phyloP scores from a whole-genome alignment of 345 rosid genomes.

The Citrus medica region DNA sequence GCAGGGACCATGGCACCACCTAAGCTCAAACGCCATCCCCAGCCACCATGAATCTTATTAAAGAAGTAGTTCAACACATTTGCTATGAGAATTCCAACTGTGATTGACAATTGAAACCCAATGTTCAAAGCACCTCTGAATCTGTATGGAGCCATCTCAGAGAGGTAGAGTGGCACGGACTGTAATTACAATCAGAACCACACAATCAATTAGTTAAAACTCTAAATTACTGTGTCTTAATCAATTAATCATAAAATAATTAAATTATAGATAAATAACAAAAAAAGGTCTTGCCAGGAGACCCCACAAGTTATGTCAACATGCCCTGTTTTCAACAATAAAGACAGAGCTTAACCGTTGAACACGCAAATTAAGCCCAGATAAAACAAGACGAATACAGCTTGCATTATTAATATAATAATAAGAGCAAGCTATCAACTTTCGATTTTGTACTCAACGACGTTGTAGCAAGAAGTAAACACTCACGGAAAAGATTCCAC shows the following conservation, averaged over 20 bases:
- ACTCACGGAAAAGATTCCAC: not conserved
- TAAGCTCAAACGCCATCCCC: slow-evolving; percentile 95
- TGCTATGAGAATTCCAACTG: slow-evolving; percentile 82
- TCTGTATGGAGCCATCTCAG: slow-evolving; percentile 98
- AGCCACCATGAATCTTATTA: slow-evolving; percentile 69
- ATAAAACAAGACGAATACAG: slow-evolving; percentile 7
- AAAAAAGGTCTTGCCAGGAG: slow-evolving; percentile 11
- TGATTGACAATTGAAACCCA: slow-evolving; percentile 89
- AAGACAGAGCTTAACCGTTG: not conserved
- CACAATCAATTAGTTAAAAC: not conserved
- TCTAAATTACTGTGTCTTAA: not conserved
- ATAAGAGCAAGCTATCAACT: not conserved
- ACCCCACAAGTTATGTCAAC: slow-evolving; percentile 25
- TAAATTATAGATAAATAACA: not conserved
- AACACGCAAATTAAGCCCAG: not conserved
- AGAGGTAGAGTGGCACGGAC: slow-evolving; percentile 93
- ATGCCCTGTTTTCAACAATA: slow-evolving; percentile 2
- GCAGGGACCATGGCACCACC: slow-evolving; percentile 99
- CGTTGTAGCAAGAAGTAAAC: slow-evolving; percentile 15
- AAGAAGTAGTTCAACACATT: slow-evolving; percentile 81
- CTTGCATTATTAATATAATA: not conserved
- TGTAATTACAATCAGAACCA: slow-evolving; percentile 31
- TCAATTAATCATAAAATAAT: not conserved
- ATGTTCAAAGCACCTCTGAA: slow-evolving; percentile 91
- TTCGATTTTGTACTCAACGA: slow-evolving; percentile 25